A percentile compares a stretch with the other conserved stretches of the same genome.
These are phyloP conservation scores for Pseudogymnoascus sp. DNA, from an alignment of 2,329 filamentous ascomycete genomes.

Conservation along the genomic window DNA sequence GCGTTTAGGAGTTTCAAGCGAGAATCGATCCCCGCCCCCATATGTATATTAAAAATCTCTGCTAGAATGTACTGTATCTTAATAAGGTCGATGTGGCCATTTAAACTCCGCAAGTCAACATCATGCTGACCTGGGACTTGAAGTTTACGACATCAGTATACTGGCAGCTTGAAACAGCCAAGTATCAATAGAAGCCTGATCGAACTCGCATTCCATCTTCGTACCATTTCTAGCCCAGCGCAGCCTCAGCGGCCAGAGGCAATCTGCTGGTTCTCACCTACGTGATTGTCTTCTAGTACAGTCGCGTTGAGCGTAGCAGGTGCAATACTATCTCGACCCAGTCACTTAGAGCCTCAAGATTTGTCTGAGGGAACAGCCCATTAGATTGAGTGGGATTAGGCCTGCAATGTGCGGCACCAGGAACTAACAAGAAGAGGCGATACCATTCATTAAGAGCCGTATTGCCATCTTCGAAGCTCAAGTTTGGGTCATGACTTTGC, in stretches of 20 bases:
- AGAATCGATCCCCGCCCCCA: neutral
- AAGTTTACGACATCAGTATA: slow-evolving; percentile 26
- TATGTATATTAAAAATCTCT: neutral
- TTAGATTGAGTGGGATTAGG: slow-evolving; percentile 33
- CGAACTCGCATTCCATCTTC: slow-evolving; percentile 30
- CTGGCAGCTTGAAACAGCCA: slow-evolving; percentile 33
- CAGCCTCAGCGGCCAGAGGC: slow-evolving; percentile 35
- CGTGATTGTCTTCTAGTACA: slow-evolving; percentile 12
- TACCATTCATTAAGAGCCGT: slow-evolving; percentile 42
- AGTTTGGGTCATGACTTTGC: slow-evolving; percentile 37
- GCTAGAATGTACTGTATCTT: slow-evolving; percentile 1
- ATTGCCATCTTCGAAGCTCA: slow-evolving; percentile 31
- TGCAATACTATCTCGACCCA: slow-evolving; percentile 42
- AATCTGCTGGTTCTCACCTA: slow-evolving; percentile 32
- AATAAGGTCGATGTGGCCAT: neutral
- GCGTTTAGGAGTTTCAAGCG: neutral
- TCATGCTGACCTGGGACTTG: neutral
- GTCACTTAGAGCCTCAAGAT: slow-evolving; percentile 38
- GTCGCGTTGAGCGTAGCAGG: slow-evolving; percentile 36
- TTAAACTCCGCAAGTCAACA: neutral
- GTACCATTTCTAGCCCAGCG: slow-evolving; percentile 30
- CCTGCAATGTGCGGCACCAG: slow-evolving; percentile 43
- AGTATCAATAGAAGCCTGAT: slow-evolving; percentile 31
- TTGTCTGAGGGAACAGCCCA: slow-evolving; percentile 36
- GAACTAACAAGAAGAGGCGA: slow-evolving; percentile 36